Evolutionary conservation across 306 rosid species (phyloP), one percentile per base, ranked within the genome.

Genomic region (Dalbergia oliveri): DNA sequence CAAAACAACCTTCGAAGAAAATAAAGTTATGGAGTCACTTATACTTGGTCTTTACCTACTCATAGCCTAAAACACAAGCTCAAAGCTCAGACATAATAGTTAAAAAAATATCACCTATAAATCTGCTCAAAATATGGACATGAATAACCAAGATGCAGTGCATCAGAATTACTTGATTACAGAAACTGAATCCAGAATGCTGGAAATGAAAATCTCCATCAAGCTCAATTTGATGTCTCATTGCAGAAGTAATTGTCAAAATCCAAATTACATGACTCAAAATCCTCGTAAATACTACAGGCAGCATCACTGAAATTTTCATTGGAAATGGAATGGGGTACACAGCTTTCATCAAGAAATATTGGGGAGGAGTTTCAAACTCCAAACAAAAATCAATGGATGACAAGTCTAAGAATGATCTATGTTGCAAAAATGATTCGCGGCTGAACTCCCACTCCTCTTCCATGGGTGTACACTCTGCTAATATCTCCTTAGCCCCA

Each of bases 241-340:
- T 15, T 54, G 23, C 11, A 16, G 37, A 92, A 93, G 80, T 84
- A 91, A 78, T 71, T 57, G 62, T 94, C 97, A 3, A 91, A 88
- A 47, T 91, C 90, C 97, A 97, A 93, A 73, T 86, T 90, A 86
- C 89, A 92, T 2, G 94, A 88, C 9, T 82, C 85, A 76, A 94
- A 84, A 87, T 92, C 91, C 4, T 69, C 86, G 1, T 81, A 69
- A 3, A 88, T 57, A 62, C 77, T 79, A 35, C 75, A 79, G 10
- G 85, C 72, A 15, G 88, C 34, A 78, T 86, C 92, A 8, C 80
- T 65, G 9, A 54, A 39, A 60, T 66, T 83, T 1, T 73, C 70
- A 4, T 57, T 67, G 1, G 71, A 62, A 11, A 61, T 37, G 4
- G 70, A 47, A 2, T 77, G 77, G 6, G 82, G 81, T 8, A 69